phyloP scores from a whole-genome alignment of 345 rosid species.

The Litchi chinensis region DNA sequence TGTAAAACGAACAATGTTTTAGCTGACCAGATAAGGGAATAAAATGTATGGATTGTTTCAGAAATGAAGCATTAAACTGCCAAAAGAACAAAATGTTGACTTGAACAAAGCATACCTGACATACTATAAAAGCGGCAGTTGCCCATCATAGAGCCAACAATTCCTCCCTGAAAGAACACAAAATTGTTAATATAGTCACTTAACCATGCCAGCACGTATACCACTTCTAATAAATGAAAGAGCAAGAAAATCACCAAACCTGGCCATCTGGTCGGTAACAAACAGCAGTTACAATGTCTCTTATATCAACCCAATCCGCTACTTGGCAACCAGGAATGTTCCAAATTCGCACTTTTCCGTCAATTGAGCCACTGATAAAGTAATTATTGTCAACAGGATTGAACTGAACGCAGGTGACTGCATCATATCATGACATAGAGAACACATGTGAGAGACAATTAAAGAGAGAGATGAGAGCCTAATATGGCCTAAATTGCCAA shows the following conservation, averaged over 20 bases:
- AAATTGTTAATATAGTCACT: slow-evolving; percentile 5
- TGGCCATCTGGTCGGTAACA: slow-evolving; percentile 87
- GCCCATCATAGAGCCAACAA: slow-evolving; percentile 57
- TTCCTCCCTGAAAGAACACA: slow-evolving; percentile 40
- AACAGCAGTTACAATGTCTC: slow-evolving; percentile 78
- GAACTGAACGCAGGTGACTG: slow-evolving; percentile 87
- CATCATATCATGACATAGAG: slow-evolving; percentile 20
- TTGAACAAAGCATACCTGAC: slow-evolving; percentile 39
- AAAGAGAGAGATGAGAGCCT: not conserved
- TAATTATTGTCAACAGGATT: slow-evolving; percentile 72
- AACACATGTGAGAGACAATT: slow-evolving; percentile 5
- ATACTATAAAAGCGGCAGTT: slow-evolving; percentile 59
- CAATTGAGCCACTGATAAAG: slow-evolving; percentile 88
- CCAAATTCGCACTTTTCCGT: slow-evolving; percentile 91
- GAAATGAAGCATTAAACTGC: not conserved
- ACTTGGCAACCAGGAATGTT: slow-evolving; percentile 61
- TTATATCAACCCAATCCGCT: slow-evolving; percentile 75
- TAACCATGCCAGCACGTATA: not conserved
- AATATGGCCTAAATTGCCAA: slow-evolving; percentile 10
- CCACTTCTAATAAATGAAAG: slow-evolving; percentile 9
- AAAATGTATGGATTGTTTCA: not conserved
- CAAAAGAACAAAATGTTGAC: not conserved
- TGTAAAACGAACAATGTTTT: not conserved
- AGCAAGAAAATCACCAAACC: slow-evolving; percentile 42
- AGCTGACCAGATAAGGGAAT: not conserved